A percentile compares a stretch with the other conserved stretches of the same genome.
Evolutionary conservation across 345 rosid species (phyloP).

Genomic region (Lepidium sativum): DNA sequence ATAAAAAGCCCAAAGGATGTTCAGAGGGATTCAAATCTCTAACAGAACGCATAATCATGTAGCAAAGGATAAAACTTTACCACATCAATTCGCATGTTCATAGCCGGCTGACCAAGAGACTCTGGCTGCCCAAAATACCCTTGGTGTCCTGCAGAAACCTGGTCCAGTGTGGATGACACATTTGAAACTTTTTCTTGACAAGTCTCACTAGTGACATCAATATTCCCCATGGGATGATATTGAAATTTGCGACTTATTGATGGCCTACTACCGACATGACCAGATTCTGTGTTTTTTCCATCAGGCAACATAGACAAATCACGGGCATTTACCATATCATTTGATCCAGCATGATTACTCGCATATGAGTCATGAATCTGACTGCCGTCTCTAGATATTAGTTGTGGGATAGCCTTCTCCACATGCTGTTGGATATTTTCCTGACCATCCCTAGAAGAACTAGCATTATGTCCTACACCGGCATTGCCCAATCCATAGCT

Average conservation of each 20-base stretch:
- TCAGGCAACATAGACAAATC: conserved; percentile 34
- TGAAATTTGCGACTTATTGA: conserved; percentile 61
- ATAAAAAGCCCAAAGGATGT: conserved; percentile 9
- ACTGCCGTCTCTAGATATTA: conserved; percentile 30
- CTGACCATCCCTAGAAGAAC: conserved; percentile 23
- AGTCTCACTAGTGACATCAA: conserved; percentile 44
- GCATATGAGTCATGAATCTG: conserved; percentile 42
- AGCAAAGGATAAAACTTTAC: conserved; percentile 31
- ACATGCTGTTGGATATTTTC: conserved; percentile 37
- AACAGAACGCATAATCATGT: background rate
- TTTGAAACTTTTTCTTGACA: conserved; percentile 30
- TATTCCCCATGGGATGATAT: conserved; percentile 87
- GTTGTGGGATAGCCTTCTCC: conserved; percentile 38
- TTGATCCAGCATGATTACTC: conserved; percentile 31
- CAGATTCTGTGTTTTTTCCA: conserved; percentile 42
- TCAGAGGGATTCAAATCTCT: background rate
- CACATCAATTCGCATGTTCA: conserved; percentile 40
- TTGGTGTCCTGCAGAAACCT: conserved; percentile 32
- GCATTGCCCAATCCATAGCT: conserved; percentile 33
- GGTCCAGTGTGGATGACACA: conserved; percentile 5
- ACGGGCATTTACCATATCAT: conserved; percentile 42
- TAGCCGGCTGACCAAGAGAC: conserved; percentile 31
- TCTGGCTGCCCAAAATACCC: conserved; percentile 44
- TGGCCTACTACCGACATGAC: conserved; percentile 34
- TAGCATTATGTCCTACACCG: conserved; percentile 28